Conservation (phyloP, 352 stramenopile genomes). For the Phytophthora hybrid region DNA sequence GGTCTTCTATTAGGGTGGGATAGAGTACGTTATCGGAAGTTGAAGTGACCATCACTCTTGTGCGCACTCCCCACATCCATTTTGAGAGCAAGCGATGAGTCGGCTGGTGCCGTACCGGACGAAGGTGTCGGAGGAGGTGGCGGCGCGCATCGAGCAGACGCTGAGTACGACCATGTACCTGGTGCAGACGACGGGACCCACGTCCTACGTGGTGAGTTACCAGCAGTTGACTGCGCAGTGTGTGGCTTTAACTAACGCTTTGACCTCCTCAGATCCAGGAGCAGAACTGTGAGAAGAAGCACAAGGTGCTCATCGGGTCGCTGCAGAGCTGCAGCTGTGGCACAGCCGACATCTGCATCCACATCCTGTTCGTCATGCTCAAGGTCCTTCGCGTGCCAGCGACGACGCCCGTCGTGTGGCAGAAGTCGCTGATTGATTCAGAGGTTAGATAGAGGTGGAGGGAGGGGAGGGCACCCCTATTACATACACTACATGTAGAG, state of each 20-base stretch:
- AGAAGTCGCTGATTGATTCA: slow-evolving; percentile 87
- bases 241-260: not conserved
- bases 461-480: not conserved
- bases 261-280: slow-evolving; percentile 64
- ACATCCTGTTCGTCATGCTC: slow-evolving; percentile 90
- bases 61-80: slow-evolving; percentile 9
- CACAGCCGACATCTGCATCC: slow-evolving; percentile 79
- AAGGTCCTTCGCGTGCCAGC: slow-evolving; percentile 81
- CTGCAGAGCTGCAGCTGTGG: slow-evolving; percentile 81
- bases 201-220: slow-evolving; percentile 71
- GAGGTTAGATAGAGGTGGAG: slow-evolving; percentile 47
- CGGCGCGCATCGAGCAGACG: slow-evolving; percentile 72
- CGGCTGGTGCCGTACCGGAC: slow-evolving; percentile 69
- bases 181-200: slow-evolving; percentile 79
- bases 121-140: slow-evolving; percentile 60
- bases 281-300: slow-evolving; percentile 73
- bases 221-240: not conserved
- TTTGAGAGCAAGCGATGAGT: slow-evolving; percentile 50
- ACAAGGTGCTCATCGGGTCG: slow-evolving; percentile 81
- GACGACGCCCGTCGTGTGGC: slow-evolving; percentile 79
- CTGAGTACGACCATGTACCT: slow-evolving; percentile 80
- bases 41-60: slow-evolving; percentile 45
- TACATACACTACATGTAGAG: not conserved
- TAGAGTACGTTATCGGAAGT: slow-evolving; percentile 5
- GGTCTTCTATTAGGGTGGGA: too few species aligned